Evolutionary conservation across 768 basidiomycete species (phyloP).

Genomic region (Hericium rajendrae): DNA sequence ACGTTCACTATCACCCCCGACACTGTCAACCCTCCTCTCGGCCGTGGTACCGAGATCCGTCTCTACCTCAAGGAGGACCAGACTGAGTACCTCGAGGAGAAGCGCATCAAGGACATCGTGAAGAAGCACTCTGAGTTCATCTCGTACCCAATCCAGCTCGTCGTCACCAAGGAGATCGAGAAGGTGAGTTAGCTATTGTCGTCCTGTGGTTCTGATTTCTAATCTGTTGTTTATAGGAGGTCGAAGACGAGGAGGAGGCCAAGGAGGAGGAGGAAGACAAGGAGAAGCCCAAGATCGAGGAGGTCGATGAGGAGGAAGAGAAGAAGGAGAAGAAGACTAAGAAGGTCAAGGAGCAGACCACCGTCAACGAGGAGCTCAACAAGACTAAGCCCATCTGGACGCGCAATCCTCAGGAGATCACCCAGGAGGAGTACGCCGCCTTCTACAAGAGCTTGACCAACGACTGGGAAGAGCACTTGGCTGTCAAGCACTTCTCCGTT

Average conservation of each 20-base stretch:
- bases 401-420: constrained; percentile 93
- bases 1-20: constrained; percentile 98
- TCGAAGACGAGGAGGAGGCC: constrained; percentile 63
- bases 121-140: constrained; percentile 99
- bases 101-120: constrained; percentile 98
- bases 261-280: constrained; percentile 67
- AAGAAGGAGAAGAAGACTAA: constrained; percentile 81
- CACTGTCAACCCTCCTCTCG: constrained; percentile 80
- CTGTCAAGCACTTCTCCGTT: constrained; percentile 99
- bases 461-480: constrained; percentile 99
- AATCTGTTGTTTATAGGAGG: constrained; percentile 46
- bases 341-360: constrained; percentile 84
- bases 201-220: background rate
- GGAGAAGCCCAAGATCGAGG: constrained; percentile 64
- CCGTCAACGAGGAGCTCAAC: constrained; percentile 96
- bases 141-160: constrained; percentile 98
- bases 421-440: constrained; percentile 80
- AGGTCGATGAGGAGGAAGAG: constrained; percentile 67
- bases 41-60: constrained; percentile 88
- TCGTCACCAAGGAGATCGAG: constrained; percentile 98
- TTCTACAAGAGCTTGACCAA: constrained; percentile 99
- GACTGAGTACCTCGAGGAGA: constrained; percentile 98
- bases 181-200: constrained; percentile 53
- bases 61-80: constrained; percentile 98
- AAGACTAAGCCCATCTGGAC: constrained; percentile 99